Base-by-base conservation (phyloP, 768 basidiomycete species). In the Boletus subcaerulescens region DNA sequence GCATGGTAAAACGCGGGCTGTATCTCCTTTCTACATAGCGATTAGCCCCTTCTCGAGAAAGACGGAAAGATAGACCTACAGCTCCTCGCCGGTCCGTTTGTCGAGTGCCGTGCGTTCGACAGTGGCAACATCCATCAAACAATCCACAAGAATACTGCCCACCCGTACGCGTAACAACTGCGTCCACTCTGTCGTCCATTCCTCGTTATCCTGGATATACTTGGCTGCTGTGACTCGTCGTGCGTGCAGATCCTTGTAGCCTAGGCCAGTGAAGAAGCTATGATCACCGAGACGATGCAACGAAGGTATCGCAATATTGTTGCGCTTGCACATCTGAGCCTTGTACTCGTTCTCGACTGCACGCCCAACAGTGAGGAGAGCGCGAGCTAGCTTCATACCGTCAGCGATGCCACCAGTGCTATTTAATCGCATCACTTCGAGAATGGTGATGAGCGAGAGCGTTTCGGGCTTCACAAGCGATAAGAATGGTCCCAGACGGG, bases 291-390 rank as follows among this genome's bases (percentile, higher is more conserved):
- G 57, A 4, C 71, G 69, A 17, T 57, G 56, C 45, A 71, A 50
- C 0, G 67, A 56, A 0, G 82, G 80, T 6, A 85, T 42, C 2
- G 74, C 72, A 29, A 91, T 84, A 38, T 82, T 76, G 66, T 84
- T 79, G 62, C 76, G 77, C 63, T 80, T 83, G 73, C 86, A 87
- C 65, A 92, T 84, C 66, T 89, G 80, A 3, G 91, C 85, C 69
- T 94, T 89, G 76, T 94, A 90, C 75, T 98, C 95, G 47, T 83
- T 79, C 74, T 98, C 96, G 35, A 98, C 83, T 0, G 89, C 89
- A 55, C 80, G 84, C 0, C 95, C 96, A 20, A 98, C 80, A 0
- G 79, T 71, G 20, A 97, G 74, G 55, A 97, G 76, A 0, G 90
- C 91, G 0, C 92, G 79, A 1, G 93, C 81, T 0, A 92, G 87